These are phyloP conservation scores for Naumovozyma baii DNA, from an alignment of 805 yeast species.

Conservation along the genomic window DNA sequence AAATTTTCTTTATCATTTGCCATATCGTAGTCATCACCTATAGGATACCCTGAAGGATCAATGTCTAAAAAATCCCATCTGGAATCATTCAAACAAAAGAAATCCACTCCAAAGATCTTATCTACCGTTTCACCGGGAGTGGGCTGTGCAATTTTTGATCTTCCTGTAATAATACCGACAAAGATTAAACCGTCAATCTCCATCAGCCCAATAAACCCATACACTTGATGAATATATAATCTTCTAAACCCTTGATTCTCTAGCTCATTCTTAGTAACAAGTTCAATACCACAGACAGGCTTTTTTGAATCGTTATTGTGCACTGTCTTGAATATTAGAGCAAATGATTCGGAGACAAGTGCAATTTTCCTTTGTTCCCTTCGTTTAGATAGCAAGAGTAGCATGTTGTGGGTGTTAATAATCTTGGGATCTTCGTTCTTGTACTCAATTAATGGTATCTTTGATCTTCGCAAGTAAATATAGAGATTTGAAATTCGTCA, in stretches of 20 bases:
- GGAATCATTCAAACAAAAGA: conserved; percentile 58
- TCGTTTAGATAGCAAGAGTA: conserved; percentile 13
- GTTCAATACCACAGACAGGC: conserved; percentile 40
- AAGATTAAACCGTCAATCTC: conserved; percentile 58
- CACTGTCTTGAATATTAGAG: conserved; percentile 13
- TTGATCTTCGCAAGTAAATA: no score
- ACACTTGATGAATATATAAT: conserved; percentile 37
- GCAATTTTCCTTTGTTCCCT: conserved; percentile 9
- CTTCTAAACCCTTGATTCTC: conserved; percentile 32
- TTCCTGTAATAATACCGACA: conserved; percentile 70
- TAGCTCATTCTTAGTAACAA: conserved; percentile 34
- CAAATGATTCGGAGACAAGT: conserved; percentile 8
- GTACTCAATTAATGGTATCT: no score
- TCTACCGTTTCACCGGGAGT: conserved; percentile 68
- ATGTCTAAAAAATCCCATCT: conserved; percentile 76
- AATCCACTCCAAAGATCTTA: conserved; percentile 74
- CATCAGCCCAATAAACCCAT: conserved; percentile 79
- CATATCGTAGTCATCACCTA: conserved; percentile 18
- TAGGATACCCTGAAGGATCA: conserved; percentile 49
- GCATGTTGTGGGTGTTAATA: no score
- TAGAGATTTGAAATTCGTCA: no score
- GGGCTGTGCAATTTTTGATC: conserved; percentile 72
- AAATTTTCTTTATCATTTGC: conserved; percentile 16
- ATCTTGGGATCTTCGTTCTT: no score
- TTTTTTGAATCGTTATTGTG: conserved; percentile 27